These are phyloP conservation scores for Mimosa bimucronata DNA, from an alignment of 306 rosid genomes.

Conservation along the genomic window DNA sequence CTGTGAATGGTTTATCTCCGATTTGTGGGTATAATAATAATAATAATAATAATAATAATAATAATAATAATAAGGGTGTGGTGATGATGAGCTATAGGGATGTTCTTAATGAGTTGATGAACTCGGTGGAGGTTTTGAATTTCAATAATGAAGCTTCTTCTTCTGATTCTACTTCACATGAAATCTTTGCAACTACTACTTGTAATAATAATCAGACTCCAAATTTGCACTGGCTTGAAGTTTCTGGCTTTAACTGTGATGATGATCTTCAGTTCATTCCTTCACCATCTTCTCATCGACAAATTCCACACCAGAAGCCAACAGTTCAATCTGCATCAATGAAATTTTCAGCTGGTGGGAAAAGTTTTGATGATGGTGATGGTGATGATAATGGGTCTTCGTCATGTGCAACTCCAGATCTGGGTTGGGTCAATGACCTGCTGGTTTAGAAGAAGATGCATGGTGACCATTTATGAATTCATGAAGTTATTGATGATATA, in stretches of 20 bases:
- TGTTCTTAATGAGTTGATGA: constrained; percentile 55
- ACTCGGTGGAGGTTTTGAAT: constrained; percentile 65
- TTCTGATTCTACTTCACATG: constrained; percentile 30
- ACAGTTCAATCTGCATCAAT: constrained; percentile 26
- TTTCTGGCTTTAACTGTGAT: constrained; percentile 33
- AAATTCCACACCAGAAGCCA: constrained; percentile 27
- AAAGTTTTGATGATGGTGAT: constrained; percentile 25
- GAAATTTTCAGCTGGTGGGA: constrained; percentile 2
- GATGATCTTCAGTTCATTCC: constrained; percentile 51
- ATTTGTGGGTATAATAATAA: constrained; percentile 38
- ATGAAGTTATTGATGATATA: not conserved
- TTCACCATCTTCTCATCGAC: constrained; percentile 49
- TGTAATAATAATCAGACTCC: not conserved
- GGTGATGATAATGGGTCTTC: constrained; percentile 33
- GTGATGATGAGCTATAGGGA: constrained; percentile 41
- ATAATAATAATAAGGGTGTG: constrained; percentile 24
- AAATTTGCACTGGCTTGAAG: constrained; percentile 55
- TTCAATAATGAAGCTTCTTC: constrained; percentile 49
- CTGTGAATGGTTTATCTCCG: constrained; percentile 43
- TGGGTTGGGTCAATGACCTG: constrained; percentile 92
- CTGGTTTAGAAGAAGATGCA: constrained; percentile 60
- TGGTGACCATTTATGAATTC: not conserved
- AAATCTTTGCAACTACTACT: not conserved
- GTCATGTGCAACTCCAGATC: constrained; percentile 58
- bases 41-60: too few species aligned